Evolutionary conservation across 2,329 filamentous ascomycete species (phyloP).

Genomic region (Rhynchosporium graminicola): DNA sequence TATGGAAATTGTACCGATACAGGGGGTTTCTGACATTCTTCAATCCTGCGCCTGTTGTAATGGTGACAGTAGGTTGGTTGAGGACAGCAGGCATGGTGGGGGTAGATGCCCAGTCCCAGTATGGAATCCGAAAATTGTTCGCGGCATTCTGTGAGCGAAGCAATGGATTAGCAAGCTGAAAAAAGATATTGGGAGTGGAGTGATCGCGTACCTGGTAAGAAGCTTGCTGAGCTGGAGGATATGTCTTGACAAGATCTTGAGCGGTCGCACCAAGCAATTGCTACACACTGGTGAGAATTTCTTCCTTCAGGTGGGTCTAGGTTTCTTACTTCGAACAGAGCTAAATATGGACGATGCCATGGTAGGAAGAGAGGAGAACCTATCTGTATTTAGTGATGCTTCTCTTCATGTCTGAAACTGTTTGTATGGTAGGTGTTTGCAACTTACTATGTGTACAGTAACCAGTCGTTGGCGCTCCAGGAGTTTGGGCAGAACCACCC

Average conservation of each 20-base stretch:
- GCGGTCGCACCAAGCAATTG: constrained; percentile 53
- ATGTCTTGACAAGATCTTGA: constrained; percentile 46
- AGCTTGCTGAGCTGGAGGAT: constrained; percentile 19
- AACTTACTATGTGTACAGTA: constrained; percentile 37
- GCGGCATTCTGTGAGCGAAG: constrained; percentile 44
- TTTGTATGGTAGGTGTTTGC: no score
- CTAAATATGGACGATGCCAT: constrained; percentile 59
- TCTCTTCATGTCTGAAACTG: neutral
- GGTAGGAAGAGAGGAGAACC: constrained; percentile 35
- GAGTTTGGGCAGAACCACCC: constrained; percentile 29
- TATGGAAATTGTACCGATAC: constrained; percentile 52
- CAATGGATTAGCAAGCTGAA: constrained; percentile 36
- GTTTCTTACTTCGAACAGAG: constrained; percentile 54
- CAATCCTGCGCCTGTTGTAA: constrained; percentile 34
- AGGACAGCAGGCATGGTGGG: constrained; percentile 46
- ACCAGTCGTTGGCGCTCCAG: constrained; percentile 27
- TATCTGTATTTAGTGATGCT: constrained; percentile 2
- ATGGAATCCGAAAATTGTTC: constrained; percentile 47
- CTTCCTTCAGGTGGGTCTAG: no score
- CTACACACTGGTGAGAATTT: constrained; percentile 39
- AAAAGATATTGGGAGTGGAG: no score
- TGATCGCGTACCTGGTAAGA: constrained; percentile 5
- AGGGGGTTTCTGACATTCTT: constrained; percentile 52
- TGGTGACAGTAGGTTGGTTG: constrained; percentile 37
- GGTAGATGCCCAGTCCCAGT: constrained; percentile 50